Evolutionary conservation across 2,329 filamentous ascomycete genomes (phyloP), one percentile per base, ranked within the genome.

Genomic region (Macroventuria anomochaeta): DNA sequence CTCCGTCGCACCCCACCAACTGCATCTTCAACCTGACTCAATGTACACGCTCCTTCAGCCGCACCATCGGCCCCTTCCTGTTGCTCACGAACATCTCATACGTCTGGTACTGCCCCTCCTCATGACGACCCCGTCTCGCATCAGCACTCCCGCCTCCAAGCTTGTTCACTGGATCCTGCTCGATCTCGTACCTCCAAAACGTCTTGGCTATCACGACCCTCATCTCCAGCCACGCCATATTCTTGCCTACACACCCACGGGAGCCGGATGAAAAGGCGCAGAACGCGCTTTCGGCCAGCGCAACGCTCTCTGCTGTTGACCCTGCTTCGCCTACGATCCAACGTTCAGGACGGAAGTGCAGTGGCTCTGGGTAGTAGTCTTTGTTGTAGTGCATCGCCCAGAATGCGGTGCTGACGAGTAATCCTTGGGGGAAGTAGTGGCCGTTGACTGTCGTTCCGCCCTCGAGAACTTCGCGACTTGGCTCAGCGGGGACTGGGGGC

Each of bases 41-140:
- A 12, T 52, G 42, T 2, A n/a, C 31, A n/a, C 60, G 53, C 41
- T 61, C 51, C 43, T 55, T 60, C 5, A 67, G 42, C 46, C 70
- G 62, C 7, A 73, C 50, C 42, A 73, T 63, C 4, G 73, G 73
- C 6, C 73, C 73, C 51, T 73, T 64, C 42, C 69, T 65, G 25
- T 63, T 61, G 2, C 64, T 63, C 31, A 72, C 57, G 53, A 73
- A 68, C 26, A 64, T 61, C 12, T 69, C 66, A 31, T 64, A 68
- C 2, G 60, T 62, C 49, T 69, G 66, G 33, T 65, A 69, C 53
- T 69, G 63, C 23, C 62, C 55, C 41, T 61, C 57, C 23, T 47
- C 43, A 32, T 52, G 60, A 20, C 66, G 57, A 15, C 63, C 63
- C 3, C 48, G 55, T 39, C 57, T 54, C 3, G 51, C 62, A 10